These are phyloP conservation scores for Abelmoschus esculentus DNA, from an alignment of 345 rosid species.

Conservation along the genomic window DNA sequence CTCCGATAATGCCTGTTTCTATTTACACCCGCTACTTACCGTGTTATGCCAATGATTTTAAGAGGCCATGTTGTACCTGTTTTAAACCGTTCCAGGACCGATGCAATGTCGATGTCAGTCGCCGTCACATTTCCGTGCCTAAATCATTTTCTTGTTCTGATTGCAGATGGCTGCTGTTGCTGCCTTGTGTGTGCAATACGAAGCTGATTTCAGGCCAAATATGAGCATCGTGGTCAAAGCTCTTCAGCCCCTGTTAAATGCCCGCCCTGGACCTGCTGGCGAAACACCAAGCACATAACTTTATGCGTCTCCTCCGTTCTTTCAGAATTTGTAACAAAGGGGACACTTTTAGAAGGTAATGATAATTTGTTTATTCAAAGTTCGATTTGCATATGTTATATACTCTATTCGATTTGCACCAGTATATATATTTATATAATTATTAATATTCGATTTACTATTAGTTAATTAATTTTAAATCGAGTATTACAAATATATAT, in stretches of 20 bases:
- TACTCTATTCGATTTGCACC: conserved; percentile 16
- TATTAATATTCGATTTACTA: too few species aligned
- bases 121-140: neutral
- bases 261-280: conserved; percentile 57
- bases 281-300: conserved; percentile 32
- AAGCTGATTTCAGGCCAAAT: conserved; percentile 94
- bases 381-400: conserved; percentile 8
- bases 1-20: neutral
- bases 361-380: conserved; percentile 17
- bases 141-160: neutral
- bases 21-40: neutral
- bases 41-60: neutral
- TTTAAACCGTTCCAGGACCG: neutral
- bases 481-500: too few species aligned
- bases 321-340: conserved; percentile 7
- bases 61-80: neutral
- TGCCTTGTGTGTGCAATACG: conserved; percentile 89
- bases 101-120: neutral
- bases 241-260: conserved; percentile 70
- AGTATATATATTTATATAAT: too few species aligned
- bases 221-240: conserved; percentile 99
- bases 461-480: too few species aligned
- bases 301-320: neutral
- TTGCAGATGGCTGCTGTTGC: conserved; percentile 88
- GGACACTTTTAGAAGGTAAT: conserved; percentile 4